phyloP scores from a whole-genome alignment of 305 asterid species.

The Fraxinus albicans region DNA sequence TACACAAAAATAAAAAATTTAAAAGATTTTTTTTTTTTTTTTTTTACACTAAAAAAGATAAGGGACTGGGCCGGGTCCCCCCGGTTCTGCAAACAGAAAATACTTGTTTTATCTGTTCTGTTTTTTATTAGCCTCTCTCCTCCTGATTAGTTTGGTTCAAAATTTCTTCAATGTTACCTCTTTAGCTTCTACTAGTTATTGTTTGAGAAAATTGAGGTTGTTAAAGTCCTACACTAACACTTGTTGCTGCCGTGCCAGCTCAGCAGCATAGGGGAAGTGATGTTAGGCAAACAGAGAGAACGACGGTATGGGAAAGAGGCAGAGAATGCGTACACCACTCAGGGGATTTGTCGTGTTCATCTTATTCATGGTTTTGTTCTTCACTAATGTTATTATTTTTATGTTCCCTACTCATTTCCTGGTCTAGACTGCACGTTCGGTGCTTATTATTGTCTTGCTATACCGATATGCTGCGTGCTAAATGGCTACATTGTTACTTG shows the following conservation, averaged over 20 bases:
- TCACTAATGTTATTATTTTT: background rate
- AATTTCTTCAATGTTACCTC: background rate
- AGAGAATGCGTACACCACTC: background rate
- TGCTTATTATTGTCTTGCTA: background rate
- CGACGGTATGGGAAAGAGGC: background rate
- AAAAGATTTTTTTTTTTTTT: too few relatives aligned
- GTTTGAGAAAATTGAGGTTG: background rate
- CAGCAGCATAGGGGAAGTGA: background rate
- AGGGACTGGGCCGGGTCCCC: too few relatives aligned
- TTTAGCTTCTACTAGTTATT: background rate
- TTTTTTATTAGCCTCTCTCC: background rate
- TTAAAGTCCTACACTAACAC: background rate
- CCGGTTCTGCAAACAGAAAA: background rate
- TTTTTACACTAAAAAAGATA: too few relatives aligned
- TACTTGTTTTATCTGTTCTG: background rate
- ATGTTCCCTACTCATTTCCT: background rate
- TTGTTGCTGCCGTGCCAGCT: background rate
- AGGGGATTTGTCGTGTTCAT: background rate
- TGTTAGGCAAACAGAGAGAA: background rate
- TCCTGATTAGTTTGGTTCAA: background rate
- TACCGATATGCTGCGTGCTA: background rate
- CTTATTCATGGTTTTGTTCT: background rate
- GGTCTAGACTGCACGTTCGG: background rate
- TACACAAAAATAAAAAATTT: too few relatives aligned
- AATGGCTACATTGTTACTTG: background rate